These are phyloP conservation scores for Flaveria floridana DNA, from an alignment of 140 eudicot species.

Conservation along the genomic window DNA sequence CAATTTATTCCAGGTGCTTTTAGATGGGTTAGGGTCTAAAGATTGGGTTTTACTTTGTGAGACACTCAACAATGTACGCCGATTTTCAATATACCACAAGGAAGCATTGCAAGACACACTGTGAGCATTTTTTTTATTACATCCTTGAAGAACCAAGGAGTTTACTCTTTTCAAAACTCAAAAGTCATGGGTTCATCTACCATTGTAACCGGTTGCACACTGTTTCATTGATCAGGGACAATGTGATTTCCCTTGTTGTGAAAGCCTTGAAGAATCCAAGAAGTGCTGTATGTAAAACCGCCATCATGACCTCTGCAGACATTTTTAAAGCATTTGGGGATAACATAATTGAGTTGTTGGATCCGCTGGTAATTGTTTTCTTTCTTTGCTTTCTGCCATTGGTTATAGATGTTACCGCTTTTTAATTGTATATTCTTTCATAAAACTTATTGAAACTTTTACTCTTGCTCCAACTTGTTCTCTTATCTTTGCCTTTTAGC, in stretches of 20 bases:
- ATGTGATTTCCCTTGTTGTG: slow-evolving; percentile 60
- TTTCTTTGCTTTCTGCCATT: slow-evolving; percentile 12
- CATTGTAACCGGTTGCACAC: slow-evolving; percentile 10
- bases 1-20: slow-evolving; percentile 44
- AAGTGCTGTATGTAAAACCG: slow-evolving; percentile 90
- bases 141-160: neutral
- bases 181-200: neutral
- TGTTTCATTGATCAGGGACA: slow-evolving; percentile 46
- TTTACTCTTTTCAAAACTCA: neutral
- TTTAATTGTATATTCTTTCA: neutral
- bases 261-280: slow-evolving; percentile 88
- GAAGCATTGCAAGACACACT: slow-evolving; percentile 50
- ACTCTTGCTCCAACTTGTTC: neutral
- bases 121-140: slow-evolving; percentile 44
- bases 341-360: slow-evolving; percentile 60
- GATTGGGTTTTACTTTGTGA: slow-evolving; percentile 84
- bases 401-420: neutral
- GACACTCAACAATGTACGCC: slow-evolving; percentile 69
- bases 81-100: slow-evolving; percentile 67
- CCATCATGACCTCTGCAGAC: slow-evolving; percentile 77
- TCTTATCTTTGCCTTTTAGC: slow-evolving; percentile 44
- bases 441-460: slow-evolving; percentile 17
- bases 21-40: slow-evolving; percentile 67
- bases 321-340: slow-evolving; percentile 68
- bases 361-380: slow-evolving; percentile 57